Evolutionary conservation across 352 stramenopile species (phyloP), one percentile per base, ranked within the genome.

Genomic region (Blastocystis sp.): DNA sequence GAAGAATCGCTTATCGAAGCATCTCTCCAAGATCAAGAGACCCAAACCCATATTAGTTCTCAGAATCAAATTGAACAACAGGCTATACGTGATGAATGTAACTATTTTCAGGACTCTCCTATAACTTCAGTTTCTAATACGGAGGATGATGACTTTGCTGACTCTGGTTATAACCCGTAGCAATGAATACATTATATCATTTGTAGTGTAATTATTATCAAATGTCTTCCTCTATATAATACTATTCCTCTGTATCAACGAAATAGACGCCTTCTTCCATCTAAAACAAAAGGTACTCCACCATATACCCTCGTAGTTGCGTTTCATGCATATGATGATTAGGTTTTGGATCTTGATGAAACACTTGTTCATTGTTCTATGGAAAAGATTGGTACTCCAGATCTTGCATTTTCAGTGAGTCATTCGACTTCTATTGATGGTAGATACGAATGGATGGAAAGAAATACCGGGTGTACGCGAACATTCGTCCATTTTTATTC

Each of bases 351-450:
- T 61, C 32, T 80, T 24, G 69, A 80, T 42, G 69, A 80, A 80
- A 80, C 69, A n/a, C 69, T 80, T 59, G 69, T 80, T 32, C 69
- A 80, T 39, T 86, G 75, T 49, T 69, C 59, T 5, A 86, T 86
- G 65, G 75, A 86, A 52, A 54, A 39, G 9, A 54, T 42, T 42
- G 24, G 24, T 29, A 52, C 14, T 39, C 42, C 75, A 4, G 75
- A 86, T 42, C 27, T 86, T 24, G 14, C 51, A 12, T 86, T 86
- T 66, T 66, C 75, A 12, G 75, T 86, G 43, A 7, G 0, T 29
- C 4, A 4, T 35, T 54, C 11, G 21, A 39, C 12, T 2, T n/a
- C 46, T 19, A 4, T 80, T 6, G 61, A 32, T 12, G 7, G 27
- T 59, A 80, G 69, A 59, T 80, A 16, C 24, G n/a, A 46, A 19